Percentiles rank a stretch among this genome's conserved stretches.
Conservation (phyloP, 192 early-diverging fungal species). For the Phycomyces nitens region DNA sequence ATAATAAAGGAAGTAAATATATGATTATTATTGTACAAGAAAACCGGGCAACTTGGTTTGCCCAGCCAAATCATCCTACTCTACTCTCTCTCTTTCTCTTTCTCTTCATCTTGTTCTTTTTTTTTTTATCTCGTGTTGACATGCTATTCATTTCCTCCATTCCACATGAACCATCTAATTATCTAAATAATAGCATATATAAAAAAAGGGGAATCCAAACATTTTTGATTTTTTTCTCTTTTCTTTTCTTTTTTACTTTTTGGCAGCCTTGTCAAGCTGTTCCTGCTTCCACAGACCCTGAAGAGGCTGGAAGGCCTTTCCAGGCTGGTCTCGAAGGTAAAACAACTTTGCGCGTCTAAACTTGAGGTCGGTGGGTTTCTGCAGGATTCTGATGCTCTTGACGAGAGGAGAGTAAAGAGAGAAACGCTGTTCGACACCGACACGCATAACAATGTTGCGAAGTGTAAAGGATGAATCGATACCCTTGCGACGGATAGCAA, state of each 20-base stretch:
- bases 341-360: constrained; percentile 73
- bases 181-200: no score
- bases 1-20: no score
- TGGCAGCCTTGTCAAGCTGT: constrained; percentile 24
- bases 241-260: background rate
- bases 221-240: constrained; percentile 9
- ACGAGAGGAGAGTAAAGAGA: constrained; percentile 75
- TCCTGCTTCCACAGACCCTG: constrained; percentile 36
- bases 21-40: no score
- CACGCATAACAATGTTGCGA: constrained; percentile 71
- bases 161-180: no score
- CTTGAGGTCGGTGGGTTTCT: constrained; percentile 41
- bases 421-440: constrained; percentile 75
- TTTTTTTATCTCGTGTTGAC: no score
- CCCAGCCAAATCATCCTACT: no score
- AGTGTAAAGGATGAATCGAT: constrained; percentile 74
- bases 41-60: no score
- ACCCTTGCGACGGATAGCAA: constrained; percentile 69
- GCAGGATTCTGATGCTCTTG: constrained; percentile 66
- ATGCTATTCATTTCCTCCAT: no score
- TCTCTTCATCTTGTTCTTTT: no score
- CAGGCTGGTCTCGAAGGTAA: constrained; percentile 75
- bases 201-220: no score
- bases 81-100: no score
- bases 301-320: constrained; percentile 58